A percentile compares a stretch with the other conserved stretches of the same genome.
Conservation (phyloP, 2,329 filamentous ascomycete species). For the Colletotrichum sojae region DNA sequence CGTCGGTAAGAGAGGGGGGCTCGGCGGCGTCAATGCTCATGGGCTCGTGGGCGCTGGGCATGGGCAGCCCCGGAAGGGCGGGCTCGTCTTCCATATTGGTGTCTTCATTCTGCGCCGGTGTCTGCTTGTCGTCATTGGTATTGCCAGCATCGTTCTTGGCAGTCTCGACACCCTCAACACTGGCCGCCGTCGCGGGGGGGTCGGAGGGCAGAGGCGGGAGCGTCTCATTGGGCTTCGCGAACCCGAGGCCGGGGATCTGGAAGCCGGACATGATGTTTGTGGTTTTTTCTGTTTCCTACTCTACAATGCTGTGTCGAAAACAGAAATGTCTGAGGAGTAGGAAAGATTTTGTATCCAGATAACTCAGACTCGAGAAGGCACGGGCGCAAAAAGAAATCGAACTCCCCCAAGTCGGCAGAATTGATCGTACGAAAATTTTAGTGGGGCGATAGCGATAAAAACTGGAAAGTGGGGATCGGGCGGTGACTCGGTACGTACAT, state of each 20-base stretch:
- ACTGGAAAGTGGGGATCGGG: slow-evolving; percentile 14
- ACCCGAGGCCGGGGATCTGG: slow-evolving; percentile 59
- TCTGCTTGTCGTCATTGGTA: neutral
- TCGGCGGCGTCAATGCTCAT: slow-evolving; percentile 55
- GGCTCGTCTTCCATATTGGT: slow-evolving; percentile 23
- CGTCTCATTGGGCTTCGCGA: slow-evolving; percentile 59
- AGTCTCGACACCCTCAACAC: slow-evolving; percentile 31
- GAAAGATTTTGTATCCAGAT: too few species aligned
- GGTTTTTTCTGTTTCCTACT: neutral
- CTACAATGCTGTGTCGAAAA: neutral
- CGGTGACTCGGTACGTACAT: neutral
- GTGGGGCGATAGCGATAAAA: slow-evolving; percentile 34
- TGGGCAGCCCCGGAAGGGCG: neutral
- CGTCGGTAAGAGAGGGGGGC: slow-evolving; percentile 56
- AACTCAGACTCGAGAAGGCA: neutral
- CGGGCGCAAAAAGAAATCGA: slow-evolving; percentile 31
- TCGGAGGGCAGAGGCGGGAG: slow-evolving; percentile 56
- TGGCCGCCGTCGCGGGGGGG: slow-evolving; percentile 48
- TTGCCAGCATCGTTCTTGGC: neutral
- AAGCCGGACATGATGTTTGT: slow-evolving; percentile 56
- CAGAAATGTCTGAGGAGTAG: neutral
- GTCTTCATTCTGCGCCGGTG: slow-evolving; percentile 17
- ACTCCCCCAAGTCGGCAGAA: neutral
- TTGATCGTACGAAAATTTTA: slow-evolving; percentile 30
- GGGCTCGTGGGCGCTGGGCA: slow-evolving; percentile 46